Percentiles rank a stretch among this genome's conserved stretches.
Evolutionary conservation across 129 eudicot species (phyloP).

Genomic region (Chrysanthemum makinoi): DNA sequence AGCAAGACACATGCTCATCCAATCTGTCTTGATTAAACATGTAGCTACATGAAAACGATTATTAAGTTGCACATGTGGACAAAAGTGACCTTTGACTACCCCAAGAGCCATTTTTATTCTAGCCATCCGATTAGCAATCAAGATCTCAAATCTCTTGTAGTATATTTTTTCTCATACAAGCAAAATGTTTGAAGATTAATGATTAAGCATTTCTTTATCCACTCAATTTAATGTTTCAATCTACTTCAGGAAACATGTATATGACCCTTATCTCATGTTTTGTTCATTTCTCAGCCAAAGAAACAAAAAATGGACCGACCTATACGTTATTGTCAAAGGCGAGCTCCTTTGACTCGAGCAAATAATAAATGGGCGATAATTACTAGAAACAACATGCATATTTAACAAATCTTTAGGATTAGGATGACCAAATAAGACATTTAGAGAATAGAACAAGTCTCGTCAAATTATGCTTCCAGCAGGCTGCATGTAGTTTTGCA

Average conservation of each 20-base stretch:
- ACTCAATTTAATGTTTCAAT: background rate
- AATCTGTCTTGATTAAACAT: slow-evolving; percentile 29
- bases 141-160: background rate
- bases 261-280: slow-evolving; percentile 9
- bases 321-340: background rate
- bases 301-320: background rate
- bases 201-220: background rate
- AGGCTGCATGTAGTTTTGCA: background rate
- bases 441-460: background rate
- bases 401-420: background rate
- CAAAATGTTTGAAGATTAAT: slow-evolving; percentile 2
- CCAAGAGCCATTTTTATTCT: slow-evolving; percentile 34
- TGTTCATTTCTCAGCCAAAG: slow-evolving; percentile 5
- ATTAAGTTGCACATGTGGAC: slow-evolving; percentile 22
- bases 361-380: background rate
- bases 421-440: background rate
- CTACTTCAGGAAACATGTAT: slow-evolving; percentile 16
- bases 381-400: background rate
- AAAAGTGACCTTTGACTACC: slow-evolving; percentile 22
- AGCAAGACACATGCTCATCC: slow-evolving; percentile 33
- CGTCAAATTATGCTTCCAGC: slow-evolving; percentile 8
- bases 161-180: background rate
- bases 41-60: slow-evolving; percentile 32
- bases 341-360: background rate
- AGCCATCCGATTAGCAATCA: slow-evolving; percentile 29